These are phyloP conservation scores for Xylaria sp. DNA, from an alignment of 2,329 filamentous ascomycete species.

Conservation along the genomic window DNA sequence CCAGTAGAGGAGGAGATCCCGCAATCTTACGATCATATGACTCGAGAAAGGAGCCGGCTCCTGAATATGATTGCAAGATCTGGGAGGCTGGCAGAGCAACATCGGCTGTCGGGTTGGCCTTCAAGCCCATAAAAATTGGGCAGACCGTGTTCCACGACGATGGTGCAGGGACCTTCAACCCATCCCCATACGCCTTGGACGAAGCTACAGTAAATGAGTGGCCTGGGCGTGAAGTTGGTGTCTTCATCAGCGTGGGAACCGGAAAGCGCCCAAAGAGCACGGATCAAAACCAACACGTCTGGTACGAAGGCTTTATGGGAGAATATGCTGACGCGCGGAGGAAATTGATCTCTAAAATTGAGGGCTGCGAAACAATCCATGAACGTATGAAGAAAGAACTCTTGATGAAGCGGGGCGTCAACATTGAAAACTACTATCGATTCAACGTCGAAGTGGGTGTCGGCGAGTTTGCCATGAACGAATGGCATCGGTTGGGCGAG, in stretches of 20 bases:
- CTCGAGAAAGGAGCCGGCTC: slow-evolving; percentile 87
- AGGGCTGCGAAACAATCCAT: slow-evolving; percentile 92
- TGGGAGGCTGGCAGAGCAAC: slow-evolving; percentile 99
- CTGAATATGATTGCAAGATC: slow-evolving; percentile 93
- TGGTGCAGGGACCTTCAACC: slow-evolving; percentile 91
- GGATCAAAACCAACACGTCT: slow-evolving; percentile 78
- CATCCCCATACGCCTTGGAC: slow-evolving; percentile 83
- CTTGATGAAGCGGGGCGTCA: slow-evolving; percentile 80
- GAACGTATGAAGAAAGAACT: slow-evolving; percentile 85
- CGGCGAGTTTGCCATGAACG: slow-evolving; percentile 98
- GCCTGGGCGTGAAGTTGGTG: slow-evolving; percentile 91
- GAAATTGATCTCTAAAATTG: slow-evolving; percentile 89
- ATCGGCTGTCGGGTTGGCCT: slow-evolving; percentile 87
- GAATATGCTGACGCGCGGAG: slow-evolving; percentile 91
- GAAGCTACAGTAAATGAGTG: slow-evolving; percentile 94
- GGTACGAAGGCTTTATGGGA: slow-evolving; percentile 94
- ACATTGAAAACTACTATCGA: slow-evolving; percentile 90
- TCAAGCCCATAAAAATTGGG: slow-evolving; percentile 94
- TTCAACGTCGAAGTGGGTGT: slow-evolving; percentile 98
- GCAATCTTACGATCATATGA: slow-evolving; percentile 92
- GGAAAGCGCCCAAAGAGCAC: slow-evolving; percentile 77
- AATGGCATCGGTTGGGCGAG: slow-evolving; percentile 92
- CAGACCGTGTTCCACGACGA: slow-evolving; percentile 96
- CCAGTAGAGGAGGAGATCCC: slow-evolving; percentile 72
- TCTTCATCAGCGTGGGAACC: slow-evolving; percentile 94